Evolutionary conservation across 2,329 filamentous ascomycete species (phyloP).

Genomic region (Paraconiothyrium brasiliense): DNA sequence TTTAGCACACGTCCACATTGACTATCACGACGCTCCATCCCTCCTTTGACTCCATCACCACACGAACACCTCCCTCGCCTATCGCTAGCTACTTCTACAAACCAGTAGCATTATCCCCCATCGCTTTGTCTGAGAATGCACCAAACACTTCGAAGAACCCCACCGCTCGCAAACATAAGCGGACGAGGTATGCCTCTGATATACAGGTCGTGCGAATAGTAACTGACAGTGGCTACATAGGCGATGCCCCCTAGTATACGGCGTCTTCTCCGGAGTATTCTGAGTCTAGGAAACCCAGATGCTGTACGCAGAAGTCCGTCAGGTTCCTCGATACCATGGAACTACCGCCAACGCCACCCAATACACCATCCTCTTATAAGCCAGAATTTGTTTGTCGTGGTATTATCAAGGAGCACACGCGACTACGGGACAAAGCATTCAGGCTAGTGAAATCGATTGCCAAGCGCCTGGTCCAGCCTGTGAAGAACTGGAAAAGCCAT

Average conservation of each 20-base stretch:
- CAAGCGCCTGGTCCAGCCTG: neutral
- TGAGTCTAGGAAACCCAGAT: neutral
- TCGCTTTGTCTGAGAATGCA: neutral
- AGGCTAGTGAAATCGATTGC: neutral
- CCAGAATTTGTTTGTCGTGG: neutral
- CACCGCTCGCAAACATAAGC: no score
- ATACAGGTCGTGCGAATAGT: neutral
- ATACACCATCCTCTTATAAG: neutral
- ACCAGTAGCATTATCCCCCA: neutral
- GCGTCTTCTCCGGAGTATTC: neutral
- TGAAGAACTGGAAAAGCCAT: neutral
- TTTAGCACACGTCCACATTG: neutral
- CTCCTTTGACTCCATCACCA: neutral
- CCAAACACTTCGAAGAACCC: neutral
- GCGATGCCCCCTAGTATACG: neutral
- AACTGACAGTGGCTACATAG: neutral
- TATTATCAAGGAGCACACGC: neutral
- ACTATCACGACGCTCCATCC: neutral
- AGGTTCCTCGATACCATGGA: neutral
- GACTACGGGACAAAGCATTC: neutral
- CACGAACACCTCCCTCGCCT: conserved; percentile 2
- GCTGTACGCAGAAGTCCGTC: neutral
- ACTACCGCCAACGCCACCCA: neutral
- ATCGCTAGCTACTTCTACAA: neutral
- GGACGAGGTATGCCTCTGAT: neutral